phyloP scores from a whole-genome alignment of 495 filamentous ascomycete species.

The Baudoinia panamericana region DNA sequence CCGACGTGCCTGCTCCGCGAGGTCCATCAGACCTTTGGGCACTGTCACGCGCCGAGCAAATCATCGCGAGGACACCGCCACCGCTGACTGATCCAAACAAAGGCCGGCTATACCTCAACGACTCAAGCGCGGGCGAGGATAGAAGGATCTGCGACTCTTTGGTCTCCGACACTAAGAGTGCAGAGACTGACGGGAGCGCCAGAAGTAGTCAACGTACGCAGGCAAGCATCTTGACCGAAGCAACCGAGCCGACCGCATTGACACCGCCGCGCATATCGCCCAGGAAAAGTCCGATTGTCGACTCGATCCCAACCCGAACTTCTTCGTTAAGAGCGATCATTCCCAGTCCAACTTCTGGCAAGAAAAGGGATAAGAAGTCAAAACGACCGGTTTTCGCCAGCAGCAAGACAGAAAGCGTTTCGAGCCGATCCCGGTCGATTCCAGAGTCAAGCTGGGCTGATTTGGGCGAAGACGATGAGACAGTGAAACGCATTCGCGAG shows the following conservation, averaged over 20 bases:
- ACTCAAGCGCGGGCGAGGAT: constrained; percentile 11
- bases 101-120: constrained; percentile 10
- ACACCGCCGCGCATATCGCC: constrained; percentile 6
- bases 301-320: constrained; percentile 17
- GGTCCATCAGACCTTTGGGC: not conserved
- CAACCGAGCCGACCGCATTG: constrained; percentile 1
- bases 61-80: constrained; percentile 12
- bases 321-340: constrained; percentile 15
- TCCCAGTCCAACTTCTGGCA: constrained; percentile 1
- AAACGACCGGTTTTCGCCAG: constrained; percentile 10
- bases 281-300: constrained; percentile 8
- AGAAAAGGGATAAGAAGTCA: constrained; percentile 10
- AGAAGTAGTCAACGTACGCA: not conserved
- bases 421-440: not conserved
- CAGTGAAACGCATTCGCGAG: constrained; percentile 20
- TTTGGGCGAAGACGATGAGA: constrained; percentile 21
- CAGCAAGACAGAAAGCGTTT: not conserved
- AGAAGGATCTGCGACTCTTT: constrained; percentile 4
- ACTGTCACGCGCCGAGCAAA: constrained; percentile 14
- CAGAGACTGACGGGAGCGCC: not conserved
- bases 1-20: not conserved
- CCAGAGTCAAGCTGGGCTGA: constrained; percentile 20
- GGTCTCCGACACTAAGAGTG: constrained; percentile 3
- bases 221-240: not conserved
- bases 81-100: not conserved